phyloP scores from a whole-genome alignment of 169 alveolate genomes.

The Plasmodium coatneyi region DNA sequence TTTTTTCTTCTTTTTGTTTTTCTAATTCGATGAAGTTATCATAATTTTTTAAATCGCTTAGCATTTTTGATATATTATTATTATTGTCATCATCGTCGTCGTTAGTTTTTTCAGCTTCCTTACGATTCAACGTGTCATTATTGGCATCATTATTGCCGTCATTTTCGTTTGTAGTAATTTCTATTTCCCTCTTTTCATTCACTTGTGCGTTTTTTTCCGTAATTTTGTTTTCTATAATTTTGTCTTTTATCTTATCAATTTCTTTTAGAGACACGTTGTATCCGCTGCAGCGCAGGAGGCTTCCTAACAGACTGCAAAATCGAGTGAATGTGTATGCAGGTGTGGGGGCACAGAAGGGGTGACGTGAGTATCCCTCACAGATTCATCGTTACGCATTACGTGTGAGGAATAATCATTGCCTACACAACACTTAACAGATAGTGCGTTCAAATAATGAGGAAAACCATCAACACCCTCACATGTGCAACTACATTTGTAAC shows the following conservation, averaged over 20 bases:
- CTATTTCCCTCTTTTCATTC: conserved; percentile 35
- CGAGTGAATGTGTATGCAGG: not conserved
- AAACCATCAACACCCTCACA: not conserved
- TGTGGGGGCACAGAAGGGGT: not conserved
- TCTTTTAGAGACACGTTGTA: conserved; percentile 65
- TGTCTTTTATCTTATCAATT: conserved; percentile 61
- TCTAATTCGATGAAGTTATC: conserved; percentile 70
- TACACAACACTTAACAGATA: not conserved
- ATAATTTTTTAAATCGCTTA: conserved; percentile 59
- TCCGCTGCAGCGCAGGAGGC: conserved; percentile 57
- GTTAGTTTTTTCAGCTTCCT: not conserved
- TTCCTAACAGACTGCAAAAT: conserved; percentile 49
- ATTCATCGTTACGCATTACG: not conserved
- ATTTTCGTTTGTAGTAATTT: not conserved
- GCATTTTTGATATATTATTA: conserved; percentile 41
- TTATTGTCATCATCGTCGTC: not conserved
- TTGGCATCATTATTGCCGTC: not conserved
- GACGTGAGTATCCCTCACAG: not conserved
- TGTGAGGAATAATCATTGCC: not conserved
- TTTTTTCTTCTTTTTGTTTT: conserved; percentile 57
- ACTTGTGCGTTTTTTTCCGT: not conserved
- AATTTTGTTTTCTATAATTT: conserved; percentile 44
- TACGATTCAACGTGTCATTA: not conserved
- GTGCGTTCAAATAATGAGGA: not conserved
- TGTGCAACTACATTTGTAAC: not conserved